Conservation (phyloP, 2,329 filamentous ascomycete species). For the Ceratocystis variospora region DNA sequence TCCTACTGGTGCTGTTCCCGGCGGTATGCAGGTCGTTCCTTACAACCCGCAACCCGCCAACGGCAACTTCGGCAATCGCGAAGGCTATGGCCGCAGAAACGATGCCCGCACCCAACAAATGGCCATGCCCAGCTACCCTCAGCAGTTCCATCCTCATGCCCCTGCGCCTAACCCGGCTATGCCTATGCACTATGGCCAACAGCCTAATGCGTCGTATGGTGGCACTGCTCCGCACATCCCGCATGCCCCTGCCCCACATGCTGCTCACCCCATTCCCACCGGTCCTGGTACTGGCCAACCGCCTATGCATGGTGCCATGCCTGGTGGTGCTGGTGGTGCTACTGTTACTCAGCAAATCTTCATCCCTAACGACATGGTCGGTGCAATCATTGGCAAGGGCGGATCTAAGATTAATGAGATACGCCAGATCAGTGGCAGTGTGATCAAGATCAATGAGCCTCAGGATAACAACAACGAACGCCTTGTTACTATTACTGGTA, state of each 20-base stretch:
- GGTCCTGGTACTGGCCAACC: conserved; percentile 36
- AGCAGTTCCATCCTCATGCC: conserved; percentile 54
- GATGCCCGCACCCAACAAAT: conserved; percentile 61
- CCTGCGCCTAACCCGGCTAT: conserved; percentile 50
- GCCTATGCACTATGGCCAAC: conserved; percentile 66
- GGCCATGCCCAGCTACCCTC: conserved; percentile 58
- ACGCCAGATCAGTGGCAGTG: conserved; percentile 86
- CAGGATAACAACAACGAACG: conserved; percentile 98
- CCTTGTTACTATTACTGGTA: conserved; percentile 91
- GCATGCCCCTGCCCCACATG: conserved; percentile 52
- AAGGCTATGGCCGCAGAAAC: conserved; percentile 64
- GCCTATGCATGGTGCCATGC: conserved; percentile 54
- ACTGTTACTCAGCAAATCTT: conserved; percentile 96
- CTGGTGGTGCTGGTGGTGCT: conserved; percentile 37
- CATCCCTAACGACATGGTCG: conserved; percentile 99
- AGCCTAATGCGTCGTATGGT: conserved; percentile 59
- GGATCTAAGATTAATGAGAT: conserved; percentile 99
- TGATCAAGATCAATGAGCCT: conserved; percentile 99
- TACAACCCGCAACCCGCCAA: conserved; percentile 79
- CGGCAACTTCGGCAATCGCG: conserved; percentile 81
- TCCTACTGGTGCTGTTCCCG: conserved; percentile 83
- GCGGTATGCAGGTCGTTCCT: conserved; percentile 97
- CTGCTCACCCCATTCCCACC: conserved; percentile 40
- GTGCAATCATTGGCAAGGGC: conserved; percentile 96
- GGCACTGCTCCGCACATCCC: conserved; percentile 59